Conservation (phyloP, 345 rosid species). For the Melastoma malabathricum region DNA sequence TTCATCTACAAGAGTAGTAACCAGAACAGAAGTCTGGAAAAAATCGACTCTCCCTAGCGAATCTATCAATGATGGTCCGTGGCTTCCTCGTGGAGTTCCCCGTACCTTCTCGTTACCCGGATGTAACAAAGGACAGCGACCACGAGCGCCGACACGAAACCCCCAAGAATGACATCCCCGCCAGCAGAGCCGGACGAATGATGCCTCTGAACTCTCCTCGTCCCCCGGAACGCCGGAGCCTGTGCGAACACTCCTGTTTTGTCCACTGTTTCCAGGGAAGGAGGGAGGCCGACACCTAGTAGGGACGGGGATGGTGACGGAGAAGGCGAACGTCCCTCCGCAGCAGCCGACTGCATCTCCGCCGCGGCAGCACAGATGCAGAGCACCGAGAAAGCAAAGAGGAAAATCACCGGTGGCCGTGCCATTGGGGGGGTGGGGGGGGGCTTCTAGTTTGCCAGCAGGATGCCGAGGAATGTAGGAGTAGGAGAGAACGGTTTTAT, state of each 20-base stretch:
- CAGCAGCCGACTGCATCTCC: not conserved
- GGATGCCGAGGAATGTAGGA: too few relatives aligned
- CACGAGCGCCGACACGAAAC: slow-evolving; percentile 15
- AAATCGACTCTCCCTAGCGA: too few relatives aligned
- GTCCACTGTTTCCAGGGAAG: not conserved
- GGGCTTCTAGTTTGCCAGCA: too few relatives aligned
- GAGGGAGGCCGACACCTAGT: too few relatives aligned
- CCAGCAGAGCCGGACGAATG: slow-evolving; percentile 11
- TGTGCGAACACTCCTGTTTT: not conserved
- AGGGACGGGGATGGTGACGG: slow-evolving; percentile 12
- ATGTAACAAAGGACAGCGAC: slow-evolving; percentile 23
- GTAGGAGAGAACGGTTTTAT: too few relatives aligned
- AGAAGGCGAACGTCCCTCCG: slow-evolving; percentile 1
- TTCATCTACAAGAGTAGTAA: too few relatives aligned
- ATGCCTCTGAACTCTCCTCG: slow-evolving; percentile 16
- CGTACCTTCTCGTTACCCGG: slow-evolving; percentile 15
- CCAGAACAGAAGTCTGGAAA: too few relatives aligned
- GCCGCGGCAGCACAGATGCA: not conserved
- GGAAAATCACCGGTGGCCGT: too few relatives aligned
- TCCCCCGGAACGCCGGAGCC: slow-evolving; percentile 8
- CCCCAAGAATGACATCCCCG: slow-evolving; percentile 28
- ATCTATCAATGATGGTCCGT: too few relatives aligned
- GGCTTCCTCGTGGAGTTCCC: not conserved
- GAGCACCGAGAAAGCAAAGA: not conserved
- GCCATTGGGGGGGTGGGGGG: too few relatives aligned